Percentiles rank a stretch among this genome's conserved stretches.
phyloP scores from a whole-genome alignment of 306 rosid genomes.

The Cucumis cinereus region DNA sequence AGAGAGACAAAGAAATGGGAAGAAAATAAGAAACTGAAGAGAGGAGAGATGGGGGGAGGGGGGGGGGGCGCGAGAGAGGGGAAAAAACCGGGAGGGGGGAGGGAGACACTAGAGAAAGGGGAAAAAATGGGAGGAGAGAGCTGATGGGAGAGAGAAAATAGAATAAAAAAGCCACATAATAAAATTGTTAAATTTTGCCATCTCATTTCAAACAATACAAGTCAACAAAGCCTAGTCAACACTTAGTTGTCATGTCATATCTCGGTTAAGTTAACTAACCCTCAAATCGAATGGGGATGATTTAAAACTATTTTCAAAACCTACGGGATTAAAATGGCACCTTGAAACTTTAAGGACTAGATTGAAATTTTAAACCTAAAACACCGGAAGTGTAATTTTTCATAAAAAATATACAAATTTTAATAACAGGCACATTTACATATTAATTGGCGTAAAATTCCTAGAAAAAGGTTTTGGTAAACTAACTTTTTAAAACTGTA shows the following conservation, averaged over 20 bases:
- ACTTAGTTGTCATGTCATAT: background rate
- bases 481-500: constrained; percentile 20
- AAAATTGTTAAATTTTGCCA: background rate
- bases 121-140: background rate
- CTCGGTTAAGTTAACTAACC: background rate
- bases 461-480: background rate
- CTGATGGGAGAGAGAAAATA: background rate
- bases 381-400: background rate
- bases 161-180: background rate
- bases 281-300: background rate
- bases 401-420: background rate
- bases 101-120: background rate
- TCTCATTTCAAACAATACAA: background rate
- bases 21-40: background rate
- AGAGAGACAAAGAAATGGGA: background rate
- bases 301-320: background rate
- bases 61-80: too few species aligned
- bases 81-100: too few species aligned
- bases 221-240: background rate
- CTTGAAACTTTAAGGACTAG: background rate
- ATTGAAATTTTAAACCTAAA: background rate
- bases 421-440: background rate
- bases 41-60: background rate
- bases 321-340: background rate
- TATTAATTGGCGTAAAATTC: background rate